phyloP scores from a whole-genome alignment of 2,329 filamentous ascomycete genomes.

The Talaromyces sp. region DNA sequence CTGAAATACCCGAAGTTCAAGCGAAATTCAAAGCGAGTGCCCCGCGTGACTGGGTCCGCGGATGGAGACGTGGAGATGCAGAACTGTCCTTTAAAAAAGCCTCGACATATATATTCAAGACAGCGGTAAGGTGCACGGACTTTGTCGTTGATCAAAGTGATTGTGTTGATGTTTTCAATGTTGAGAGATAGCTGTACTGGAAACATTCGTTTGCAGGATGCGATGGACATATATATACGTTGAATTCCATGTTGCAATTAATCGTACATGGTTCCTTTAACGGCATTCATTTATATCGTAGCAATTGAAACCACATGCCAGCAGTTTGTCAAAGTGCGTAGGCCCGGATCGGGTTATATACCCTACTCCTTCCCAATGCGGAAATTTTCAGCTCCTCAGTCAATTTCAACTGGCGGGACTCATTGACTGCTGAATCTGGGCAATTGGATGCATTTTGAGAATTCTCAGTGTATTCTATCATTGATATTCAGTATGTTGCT shows the following conservation, averaged over 20 bases:
- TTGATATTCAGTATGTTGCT: too few species aligned
- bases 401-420: background rate
- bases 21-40: background rate
- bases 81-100: background rate
- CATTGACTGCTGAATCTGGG: background rate
- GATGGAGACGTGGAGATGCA: background rate
- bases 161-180: background rate
- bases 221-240: background rate
- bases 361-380: background rate
- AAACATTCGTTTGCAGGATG: background rate
- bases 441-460: background rate
- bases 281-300: background rate
- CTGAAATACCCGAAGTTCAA: background rate
- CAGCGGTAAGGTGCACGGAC: too few species aligned
- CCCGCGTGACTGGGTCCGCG: background rate
- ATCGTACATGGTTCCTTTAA: background rate
- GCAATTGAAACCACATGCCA: background rate
- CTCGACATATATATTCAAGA: background rate
- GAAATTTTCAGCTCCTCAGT: background rate
- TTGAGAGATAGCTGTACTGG: background rate
- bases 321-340: background rate
- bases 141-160: background rate
- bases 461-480: background rate
- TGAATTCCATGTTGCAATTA: background rate
- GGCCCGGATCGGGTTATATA: background rate